Base-by-base conservation (phyloP, 805 yeast genomes). In the Starmerella stigmatis region DNA sequence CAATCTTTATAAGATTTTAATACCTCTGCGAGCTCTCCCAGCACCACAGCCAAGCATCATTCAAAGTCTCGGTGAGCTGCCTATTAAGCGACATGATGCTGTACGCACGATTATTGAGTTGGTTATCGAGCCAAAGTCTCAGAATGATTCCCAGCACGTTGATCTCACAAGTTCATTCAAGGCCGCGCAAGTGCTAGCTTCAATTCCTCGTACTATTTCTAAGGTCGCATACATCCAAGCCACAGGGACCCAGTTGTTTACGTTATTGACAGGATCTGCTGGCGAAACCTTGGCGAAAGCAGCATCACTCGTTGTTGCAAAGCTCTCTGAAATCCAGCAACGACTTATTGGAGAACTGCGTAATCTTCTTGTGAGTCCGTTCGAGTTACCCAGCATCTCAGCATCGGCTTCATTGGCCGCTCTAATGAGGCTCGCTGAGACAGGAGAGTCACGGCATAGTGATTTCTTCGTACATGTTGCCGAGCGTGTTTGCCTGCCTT, bases 71-170 rank as follows among this genome's bases (percentile, higher is more conserved):
- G 72, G 80, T 0, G 49, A 60, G 3, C 61, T 85, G 22, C 81
- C 82, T 1, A 59, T 75, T 17, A 61, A 69, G 34, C 70, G 94
- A 20, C 60, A 62, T 1, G 79, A 81, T 56, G 96, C 97, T 0
- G 76, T 92, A 2, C 63, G 74, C 23, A 71, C 86, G 2, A 62
- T 89, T 41, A 69, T 86, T 23, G 96, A 89, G 60, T 76, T 83
- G 50, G 69, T 83, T 0, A 66, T 82, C 12, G 94, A 94, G 0
- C 66, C 83, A 21, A 67, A 95, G 46, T 94, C 85, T 33, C 69
- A 71, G 44, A 89, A 81, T 45, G 78, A 76, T 11, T 62, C 16
- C 15, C 41, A 9, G 12, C 26, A 19, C 10, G 16, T 86, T 12
- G 78, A 78, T 50, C 62, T 78, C n/a, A 76, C 75, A 26, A 81